Base-by-base conservation (phyloP, 2,329 filamentous ascomycete species). In the Stylonectria norvegica region DNA sequence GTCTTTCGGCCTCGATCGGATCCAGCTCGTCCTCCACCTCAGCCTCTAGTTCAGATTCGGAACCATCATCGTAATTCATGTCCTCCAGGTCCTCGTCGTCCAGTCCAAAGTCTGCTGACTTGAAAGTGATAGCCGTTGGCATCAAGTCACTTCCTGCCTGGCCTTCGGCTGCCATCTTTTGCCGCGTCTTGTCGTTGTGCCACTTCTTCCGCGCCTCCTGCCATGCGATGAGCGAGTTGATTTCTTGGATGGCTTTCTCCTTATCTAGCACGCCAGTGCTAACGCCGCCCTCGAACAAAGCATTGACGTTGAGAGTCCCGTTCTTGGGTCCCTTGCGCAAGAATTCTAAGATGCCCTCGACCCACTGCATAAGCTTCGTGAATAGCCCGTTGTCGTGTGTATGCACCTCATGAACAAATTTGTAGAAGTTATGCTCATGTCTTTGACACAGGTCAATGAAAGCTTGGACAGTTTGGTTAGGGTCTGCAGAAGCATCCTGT, bases 371-470 rank as follows among this genome's bases (percentile, higher is more conserved):
- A 36, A 98, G 77, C 56, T 94, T 87, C 23, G 89, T 90, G 56
- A 98, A 98, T 1, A 98, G 78, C 1, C 93, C 93, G 49, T 98
- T 95, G 62, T 98, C 93, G 57, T 98, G 91, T 5, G 87, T 83
- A 60, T 98, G 93, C 1, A 98, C 91, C 67, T 98, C 93, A 63
- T 98, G 93, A 4, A 98, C 86, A 63, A 98, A 98, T 64, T 95
- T 97, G 76, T 97, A 98, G 62, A 98, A 91, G 67, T 95, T 95
- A 62, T 94, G 82, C 66, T 98, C 89, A 63, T 98, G 93, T 30
- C 93, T 81, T 52, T 88, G 85, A 64, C 93, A 98, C 16, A 98
- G 77, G 60, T 98, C 93, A 58, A 98, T 98, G 60, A 98, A 98
- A 12, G 89, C 85, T 63, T 98, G 93, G 1, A 98, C 93, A 0